phyloP scores from a whole-genome alignment of 192 early-diverging fungal species.

The Entomortierella lignicola region DNA sequence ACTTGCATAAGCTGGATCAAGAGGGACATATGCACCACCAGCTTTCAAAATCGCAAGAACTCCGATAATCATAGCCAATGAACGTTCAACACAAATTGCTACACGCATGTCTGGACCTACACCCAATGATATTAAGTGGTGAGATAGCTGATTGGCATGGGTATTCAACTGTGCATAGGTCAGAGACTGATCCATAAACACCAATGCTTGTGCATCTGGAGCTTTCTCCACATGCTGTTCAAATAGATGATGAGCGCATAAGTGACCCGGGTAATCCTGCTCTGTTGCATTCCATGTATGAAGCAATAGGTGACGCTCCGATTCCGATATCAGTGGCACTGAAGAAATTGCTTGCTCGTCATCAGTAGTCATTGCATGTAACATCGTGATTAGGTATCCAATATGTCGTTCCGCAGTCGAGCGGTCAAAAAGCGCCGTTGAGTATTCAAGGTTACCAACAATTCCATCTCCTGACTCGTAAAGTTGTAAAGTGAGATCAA shows the following conservation, averaged over 20 bases:
- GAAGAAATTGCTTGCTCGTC: too few relatives aligned
- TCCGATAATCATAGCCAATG: slow-evolving; percentile 17
- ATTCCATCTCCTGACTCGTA: not conserved
- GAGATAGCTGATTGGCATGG: slow-evolving; percentile 11
- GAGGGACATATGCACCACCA: slow-evolving; percentile 53
- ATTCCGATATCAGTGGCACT: too few relatives aligned
- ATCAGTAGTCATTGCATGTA: too few relatives aligned
- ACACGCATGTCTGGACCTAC: slow-evolving; percentile 4
- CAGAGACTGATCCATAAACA: slow-evolving; percentile 7
- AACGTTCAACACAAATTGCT: slow-evolving; percentile 8
- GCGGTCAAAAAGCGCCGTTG: not conserved
- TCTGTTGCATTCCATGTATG: slow-evolving; percentile 8
- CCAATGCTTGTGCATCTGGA: slow-evolving; percentile 8
- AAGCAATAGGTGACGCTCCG: not conserved
- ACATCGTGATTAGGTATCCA: not conserved
- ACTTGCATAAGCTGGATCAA: slow-evolving; percentile 45
- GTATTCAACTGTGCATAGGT: slow-evolving; percentile 18
- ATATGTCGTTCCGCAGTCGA: not conserved
- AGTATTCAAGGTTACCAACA: not conserved
- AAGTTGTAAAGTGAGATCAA: not conserved
- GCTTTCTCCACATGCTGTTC: not conserved
- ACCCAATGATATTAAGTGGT: slow-evolving; percentile 5
- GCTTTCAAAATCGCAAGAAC: slow-evolving; percentile 44
- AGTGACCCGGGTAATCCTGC: not conserved
- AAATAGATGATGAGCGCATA: slow-evolving; percentile 6